Conservation (phyloP, 257 asterid species). For the Nicotiana sylvestris region DNA sequence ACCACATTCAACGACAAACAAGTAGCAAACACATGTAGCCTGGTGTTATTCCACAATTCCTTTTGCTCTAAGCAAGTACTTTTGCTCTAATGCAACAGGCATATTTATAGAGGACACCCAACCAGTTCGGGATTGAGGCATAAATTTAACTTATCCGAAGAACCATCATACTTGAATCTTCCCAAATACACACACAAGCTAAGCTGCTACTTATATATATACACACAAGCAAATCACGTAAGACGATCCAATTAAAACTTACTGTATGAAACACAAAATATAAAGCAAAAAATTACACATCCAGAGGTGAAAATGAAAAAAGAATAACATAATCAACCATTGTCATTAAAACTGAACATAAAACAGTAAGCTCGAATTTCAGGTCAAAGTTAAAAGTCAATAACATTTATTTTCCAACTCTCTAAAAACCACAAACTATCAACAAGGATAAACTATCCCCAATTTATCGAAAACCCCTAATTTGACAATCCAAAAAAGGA, state of each 20-base stretch:
- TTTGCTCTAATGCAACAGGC: background rate
- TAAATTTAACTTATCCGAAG: background rate
- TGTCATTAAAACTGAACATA: background rate
- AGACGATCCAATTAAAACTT: background rate
- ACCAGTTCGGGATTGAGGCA: background rate
- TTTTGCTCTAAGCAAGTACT: background rate
- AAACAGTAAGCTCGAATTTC: background rate
- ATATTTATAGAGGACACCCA: background rate
- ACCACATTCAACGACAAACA: background rate
- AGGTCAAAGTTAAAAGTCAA: background rate
- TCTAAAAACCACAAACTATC: background rate
- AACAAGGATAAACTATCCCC: background rate
- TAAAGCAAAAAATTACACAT: background rate
- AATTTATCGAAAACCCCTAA: conserved; percentile 7
- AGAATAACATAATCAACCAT: background rate
- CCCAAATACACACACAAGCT: background rate
- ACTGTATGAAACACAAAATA: background rate
- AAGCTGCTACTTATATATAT: background rate
- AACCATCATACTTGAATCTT: background rate
- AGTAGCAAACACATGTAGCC: background rate
- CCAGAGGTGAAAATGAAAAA: background rate
- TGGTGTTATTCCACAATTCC: background rate
- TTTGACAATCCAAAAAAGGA: background rate
- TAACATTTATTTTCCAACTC: conserved; percentile 1
- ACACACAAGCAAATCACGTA: background rate